Evolutionary conservation across 345 rosid genomes (phyloP), one percentile per base, ranked within the genome.

Genomic region (Kandelia obovata): DNA sequence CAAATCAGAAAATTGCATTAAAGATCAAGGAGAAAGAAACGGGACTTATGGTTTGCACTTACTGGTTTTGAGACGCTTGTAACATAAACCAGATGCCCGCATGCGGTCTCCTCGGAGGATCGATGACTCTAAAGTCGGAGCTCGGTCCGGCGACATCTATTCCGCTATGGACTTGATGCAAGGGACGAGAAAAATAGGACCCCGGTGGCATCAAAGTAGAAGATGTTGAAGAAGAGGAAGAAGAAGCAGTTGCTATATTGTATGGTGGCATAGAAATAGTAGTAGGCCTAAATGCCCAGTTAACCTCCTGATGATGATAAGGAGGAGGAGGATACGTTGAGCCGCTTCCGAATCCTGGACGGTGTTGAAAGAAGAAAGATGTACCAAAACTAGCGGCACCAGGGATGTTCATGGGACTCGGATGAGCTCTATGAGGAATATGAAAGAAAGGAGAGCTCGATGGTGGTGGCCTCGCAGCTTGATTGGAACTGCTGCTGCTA

Each of bases 31-130:
- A 63, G 19, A 30, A 34, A 27, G 15, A 13, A 7, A 62, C 31
- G 25, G 31, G 16, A 68, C 68, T 30, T 63, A 10, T 13, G 6
- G 17, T 55, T 51, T 66, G 61, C 49, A 87, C 98, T 89, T 86
- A 96, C 99, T 96, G 99, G 71, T 86, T 89, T 77, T 78, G 89
- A 43, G 98, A 92, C 35, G 98, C 97, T 78, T 89, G 91, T 49
- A 96, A 88, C 78, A 88, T 80, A 73, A 96, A 96, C 99, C 99
- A 96, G 79, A 96, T 73, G 72, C 99, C 97, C 11, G 99, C 84
- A 84, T 85, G 83, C 49, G 90, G 87, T 77, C 99, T 80, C 53
- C 87, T 78, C 0, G 98, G 89, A 72, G 98, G 91, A 80, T 89
- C 93, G 66, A 90, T 80, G 70, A 92, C 82, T 80, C 90, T 69